Evolutionary conservation across 306 rosid genomes (phyloP).

Genomic region (Vigna trinervia): DNA sequence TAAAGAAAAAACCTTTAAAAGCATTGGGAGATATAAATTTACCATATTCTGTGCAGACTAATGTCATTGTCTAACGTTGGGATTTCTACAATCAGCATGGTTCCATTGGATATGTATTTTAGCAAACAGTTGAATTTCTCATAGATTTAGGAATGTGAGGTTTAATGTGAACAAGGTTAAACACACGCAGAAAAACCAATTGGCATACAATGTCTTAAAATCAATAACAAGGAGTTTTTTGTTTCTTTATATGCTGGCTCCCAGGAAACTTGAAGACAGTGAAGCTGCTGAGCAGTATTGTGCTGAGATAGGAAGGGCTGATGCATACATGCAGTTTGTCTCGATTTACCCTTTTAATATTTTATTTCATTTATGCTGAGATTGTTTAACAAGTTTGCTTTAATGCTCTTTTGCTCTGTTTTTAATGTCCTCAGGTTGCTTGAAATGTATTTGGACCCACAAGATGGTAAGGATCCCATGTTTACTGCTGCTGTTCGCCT

Average conservation of each 20-base stretch:
- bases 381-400: slow-evolving; percentile 8
- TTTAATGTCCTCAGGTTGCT: slow-evolving; percentile 71
- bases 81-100: slow-evolving; percentile 5
- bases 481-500: slow-evolving; percentile 98
- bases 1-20: slow-evolving; percentile 16
- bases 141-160: background rate
- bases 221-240: background rate
- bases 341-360: slow-evolving; percentile 37
- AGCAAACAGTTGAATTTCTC: slow-evolving; percentile 11
- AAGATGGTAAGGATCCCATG: slow-evolving; percentile 99
- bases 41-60: background rate
- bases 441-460: slow-evolving; percentile 98
- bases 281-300: slow-evolving; percentile 99
- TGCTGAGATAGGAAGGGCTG: slow-evolving; percentile 97
- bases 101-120: slow-evolving; percentile 14
- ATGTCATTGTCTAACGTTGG: slow-evolving; percentile 6
- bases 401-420: slow-evolving; percentile 34
- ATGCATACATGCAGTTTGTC: slow-evolving; percentile 96
- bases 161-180: slow-evolving; percentile 23
- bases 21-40: slow-evolving; percentile 8
- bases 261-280: slow-evolving; percentile 91
- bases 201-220: slow-evolving; percentile 39
- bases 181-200: slow-evolving; percentile 34
- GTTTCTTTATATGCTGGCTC: slow-evolving; percentile 39
- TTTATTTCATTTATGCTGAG: background rate